Conservation (phyloP, 2,329 filamentous ascomycete genomes). For the Cytospora mali region DNA sequence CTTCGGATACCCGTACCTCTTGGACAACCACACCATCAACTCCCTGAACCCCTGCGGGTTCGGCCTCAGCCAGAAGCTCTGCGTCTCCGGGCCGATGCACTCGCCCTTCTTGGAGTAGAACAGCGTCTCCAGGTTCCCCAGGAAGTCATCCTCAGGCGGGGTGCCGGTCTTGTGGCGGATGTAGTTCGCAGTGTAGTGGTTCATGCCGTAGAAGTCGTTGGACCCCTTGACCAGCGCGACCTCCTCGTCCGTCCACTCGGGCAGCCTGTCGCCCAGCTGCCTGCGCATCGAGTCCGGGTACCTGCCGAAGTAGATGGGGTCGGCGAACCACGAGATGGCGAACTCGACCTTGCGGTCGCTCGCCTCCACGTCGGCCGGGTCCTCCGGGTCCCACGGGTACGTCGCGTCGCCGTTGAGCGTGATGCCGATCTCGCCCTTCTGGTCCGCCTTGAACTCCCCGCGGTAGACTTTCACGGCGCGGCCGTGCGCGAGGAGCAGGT, state of each 20-base stretch:
- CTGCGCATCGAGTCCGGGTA: slow-evolving; percentile 83
- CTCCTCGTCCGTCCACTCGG: slow-evolving; percentile 74
- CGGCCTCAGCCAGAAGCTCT: slow-evolving; percentile 79
- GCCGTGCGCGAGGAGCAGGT: slow-evolving; percentile 77
- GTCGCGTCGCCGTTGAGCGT: slow-evolving; percentile 84
- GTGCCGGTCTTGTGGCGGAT: slow-evolving; percentile 70
- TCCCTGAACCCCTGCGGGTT: slow-evolving; percentile 76
- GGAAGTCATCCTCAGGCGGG: slow-evolving; percentile 66
- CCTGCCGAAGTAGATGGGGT: slow-evolving; percentile 81
- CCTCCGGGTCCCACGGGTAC: slow-evolving; percentile 80
- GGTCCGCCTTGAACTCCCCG: slow-evolving; percentile 74
- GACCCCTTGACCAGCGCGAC: slow-evolving; percentile 75
- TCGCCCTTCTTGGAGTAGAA: slow-evolving; percentile 72
- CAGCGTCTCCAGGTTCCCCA: slow-evolving; percentile 74
- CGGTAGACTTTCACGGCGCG: slow-evolving; percentile 80
- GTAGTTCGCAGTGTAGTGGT: slow-evolving; percentile 90
- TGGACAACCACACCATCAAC: slow-evolving; percentile 74
- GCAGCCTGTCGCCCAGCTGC: slow-evolving; percentile 78
- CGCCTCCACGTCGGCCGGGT: slow-evolving; percentile 75
- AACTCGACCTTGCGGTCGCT: slow-evolving; percentile 84
- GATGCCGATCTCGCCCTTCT: slow-evolving; percentile 81
- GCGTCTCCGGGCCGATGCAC: slow-evolving; percentile 78
- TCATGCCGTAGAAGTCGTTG: slow-evolving; percentile 95
- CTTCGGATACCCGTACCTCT: slow-evolving; percentile 73
- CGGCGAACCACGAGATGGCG: slow-evolving; percentile 84